Conservation (phyloP, 345 rosid genomes). For the Aegle marmelos region DNA sequence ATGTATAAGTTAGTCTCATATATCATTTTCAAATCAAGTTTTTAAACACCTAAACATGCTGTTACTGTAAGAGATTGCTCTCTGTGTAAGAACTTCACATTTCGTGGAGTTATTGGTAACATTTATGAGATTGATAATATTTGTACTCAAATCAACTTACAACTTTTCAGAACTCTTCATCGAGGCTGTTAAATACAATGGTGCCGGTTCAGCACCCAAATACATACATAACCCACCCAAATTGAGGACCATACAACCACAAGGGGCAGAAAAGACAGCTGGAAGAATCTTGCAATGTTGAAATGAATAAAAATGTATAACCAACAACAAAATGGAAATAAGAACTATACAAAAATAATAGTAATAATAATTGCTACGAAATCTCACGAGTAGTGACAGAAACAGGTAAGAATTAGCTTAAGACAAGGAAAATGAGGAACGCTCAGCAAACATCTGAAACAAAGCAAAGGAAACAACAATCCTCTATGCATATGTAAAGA, state of each 20-base stretch:
- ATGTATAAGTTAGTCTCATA: background rate
- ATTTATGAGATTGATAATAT: background rate
- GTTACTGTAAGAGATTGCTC: background rate
- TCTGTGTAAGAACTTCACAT: background rate
- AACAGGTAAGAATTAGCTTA: background rate
- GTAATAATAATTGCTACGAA: background rate
- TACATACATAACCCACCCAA: background rate
- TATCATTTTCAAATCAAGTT: background rate
- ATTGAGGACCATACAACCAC: background rate
- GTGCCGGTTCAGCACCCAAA: background rate
- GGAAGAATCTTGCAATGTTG: background rate
- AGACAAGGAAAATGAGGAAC: background rate
- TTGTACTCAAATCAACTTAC: background rate
- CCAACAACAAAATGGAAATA: background rate
- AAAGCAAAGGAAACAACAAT: background rate
- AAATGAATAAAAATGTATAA: background rate
- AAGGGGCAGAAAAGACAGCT: background rate
- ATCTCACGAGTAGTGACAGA: background rate
- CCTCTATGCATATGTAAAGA: background rate
- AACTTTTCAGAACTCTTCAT: background rate
- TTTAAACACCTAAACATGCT: background rate
- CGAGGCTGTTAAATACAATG: background rate
- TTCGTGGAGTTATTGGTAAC: background rate
- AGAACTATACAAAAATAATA: background rate
- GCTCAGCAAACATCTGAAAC: background rate